Base-by-base conservation (phyloP, 1,284 basidiomycete genomes). In the Cryptococcus jaspeensis region DNA sequence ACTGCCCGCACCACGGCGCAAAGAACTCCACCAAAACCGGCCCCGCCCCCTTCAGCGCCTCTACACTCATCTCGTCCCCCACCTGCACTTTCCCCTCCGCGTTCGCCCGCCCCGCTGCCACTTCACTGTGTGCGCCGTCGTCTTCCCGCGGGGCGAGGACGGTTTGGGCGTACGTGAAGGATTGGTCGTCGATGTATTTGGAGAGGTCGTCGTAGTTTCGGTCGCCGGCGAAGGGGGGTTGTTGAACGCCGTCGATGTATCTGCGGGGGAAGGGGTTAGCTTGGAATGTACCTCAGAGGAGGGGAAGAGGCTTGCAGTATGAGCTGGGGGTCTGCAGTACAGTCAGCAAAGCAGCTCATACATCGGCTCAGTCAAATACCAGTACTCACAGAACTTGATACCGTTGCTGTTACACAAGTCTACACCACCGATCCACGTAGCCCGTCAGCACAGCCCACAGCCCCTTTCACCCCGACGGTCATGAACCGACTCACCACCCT, bases 1-100 rank as follows among this genome's bases (percentile, higher is more conserved):
- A 81, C 78, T 95, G 92, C 1, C 88, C 87, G 72, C 92, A 94
- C 92, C 92, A 94, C 0, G 92, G 92, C 0, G 91, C 92, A 70
- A 84, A 95, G 79, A 89, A 96, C 73, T 96, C 94, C 77, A 94
- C 82, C 66, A 95, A 90, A 0, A 85, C 80, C 0, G 88, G 85
- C 0, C 89, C 86, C 57, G 83, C 74, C 2, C 78, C 74, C 23
- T 87, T 78, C 0, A 80, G 76, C 22, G 64, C 54, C 9, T 80
- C 71, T 70, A 93, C 87, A 0, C 77, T 82, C 7, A 78, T 77
- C 8, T 79, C 69, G 39, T 83, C 79, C 42, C 91, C 80, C 2
- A 80, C 70, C 22, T 84, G 60, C 3, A 92, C 85, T 43, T 81
- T 76, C n/a, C 90, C 90, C 1, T 79, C 67, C 0, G 82, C 78